Base-by-base conservation (phyloP, 305 asterid genomes). In the Solanum chacoense region DNA sequence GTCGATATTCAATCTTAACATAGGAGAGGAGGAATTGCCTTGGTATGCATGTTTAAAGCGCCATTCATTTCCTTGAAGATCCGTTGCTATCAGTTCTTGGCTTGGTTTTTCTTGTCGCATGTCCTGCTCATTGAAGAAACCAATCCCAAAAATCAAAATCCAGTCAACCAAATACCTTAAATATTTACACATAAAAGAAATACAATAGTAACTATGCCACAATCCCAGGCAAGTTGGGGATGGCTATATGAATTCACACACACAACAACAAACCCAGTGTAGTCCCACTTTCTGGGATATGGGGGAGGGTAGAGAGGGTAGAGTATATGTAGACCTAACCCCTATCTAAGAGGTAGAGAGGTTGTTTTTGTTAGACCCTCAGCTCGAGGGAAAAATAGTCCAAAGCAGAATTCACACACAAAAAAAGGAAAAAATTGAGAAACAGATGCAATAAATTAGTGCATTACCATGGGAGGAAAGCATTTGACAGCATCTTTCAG, bases 1-100 rank as follows among this genome's bases (percentile, higher is more conserved):
- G 26, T 40, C 26, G 13, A 81, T 45, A 45, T 81, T 81, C 72
- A 81, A 45, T 45, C 40, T 14, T 45, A 81, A 81, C 72, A 81
- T 29, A 81, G 26, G 86, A 81, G 72, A 86, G 37, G 65, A 86
- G 83, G 79, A 14, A 65, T 59, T 55, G 89, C 92, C 92, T 88
- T 84, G 78, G 87, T 71, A 86, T 81, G 85, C 86, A 80, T 90
- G 92, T 85, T 86, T 88, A 84, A 90, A 90, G 55, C 29, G 11
- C 92, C 92, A 90, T 50, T 90, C 88, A 50, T 3, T 88, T 32
- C 90, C 92, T 13, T 29, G 75, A 80, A 90, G 87, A 86, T 90
- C 92, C 83, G 6, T 86, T 45, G 81, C 90, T 78, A 32, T 65
- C 88, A 90, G 45, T 28, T 32, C 84, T 67, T 90, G 92, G 37